Percentiles rank a stretch among this genome's conserved stretches.
These are phyloP conservation scores for Hyphopichia fennica DNA, from an alignment of 1,139 yeast species.

Conservation along the genomic window DNA sequence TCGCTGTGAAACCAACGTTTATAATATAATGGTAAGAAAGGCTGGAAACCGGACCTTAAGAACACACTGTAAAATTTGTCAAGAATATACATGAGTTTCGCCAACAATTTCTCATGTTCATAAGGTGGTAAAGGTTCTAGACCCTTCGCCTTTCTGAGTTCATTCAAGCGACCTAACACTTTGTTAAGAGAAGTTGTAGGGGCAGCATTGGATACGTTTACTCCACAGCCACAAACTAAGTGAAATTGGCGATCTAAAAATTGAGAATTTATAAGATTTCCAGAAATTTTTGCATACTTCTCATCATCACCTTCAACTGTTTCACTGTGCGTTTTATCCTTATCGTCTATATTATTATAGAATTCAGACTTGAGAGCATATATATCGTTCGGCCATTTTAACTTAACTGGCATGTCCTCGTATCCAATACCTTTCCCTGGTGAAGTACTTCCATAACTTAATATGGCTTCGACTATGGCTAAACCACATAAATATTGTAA, in stretches of 20 bases:
- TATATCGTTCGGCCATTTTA: conserved; percentile 98
- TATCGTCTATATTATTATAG: conserved; percentile 28
- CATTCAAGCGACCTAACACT: conserved; percentile 62
- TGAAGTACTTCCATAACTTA: conserved; percentile 51
- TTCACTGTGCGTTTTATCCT: conserved; percentile 23
- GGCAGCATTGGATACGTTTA: conserved; percentile 80
- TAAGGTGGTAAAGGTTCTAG: conserved; percentile 47
- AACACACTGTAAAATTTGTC: conserved; percentile 63
- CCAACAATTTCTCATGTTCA: conserved; percentile 64
- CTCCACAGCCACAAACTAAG: conserved; percentile 80
- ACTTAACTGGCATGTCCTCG: conserved; percentile 70
- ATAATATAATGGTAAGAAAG: conserved; percentile 74
- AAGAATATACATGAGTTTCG: conserved; percentile 65
- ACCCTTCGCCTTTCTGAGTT: conserved; percentile 41
- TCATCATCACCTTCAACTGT: conserved; percentile 43
- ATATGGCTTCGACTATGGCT: conserved; percentile 79
- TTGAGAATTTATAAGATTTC: conserved; percentile 81
- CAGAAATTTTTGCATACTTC: conserved; percentile 76
- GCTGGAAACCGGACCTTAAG: conserved; percentile 60
- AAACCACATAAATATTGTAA: conserved; percentile 83
- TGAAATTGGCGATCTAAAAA: conserved; percentile 58
- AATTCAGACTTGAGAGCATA: conserved; percentile 71
- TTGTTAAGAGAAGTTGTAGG: conserved; percentile 88
- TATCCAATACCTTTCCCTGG: conserved; percentile 53
- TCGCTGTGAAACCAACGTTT: conserved; percentile 80